These are phyloP conservation scores for Haberlea rhodopensis DNA, from an alignment of 257 asterid genomes.

Conservation along the genomic window DNA sequence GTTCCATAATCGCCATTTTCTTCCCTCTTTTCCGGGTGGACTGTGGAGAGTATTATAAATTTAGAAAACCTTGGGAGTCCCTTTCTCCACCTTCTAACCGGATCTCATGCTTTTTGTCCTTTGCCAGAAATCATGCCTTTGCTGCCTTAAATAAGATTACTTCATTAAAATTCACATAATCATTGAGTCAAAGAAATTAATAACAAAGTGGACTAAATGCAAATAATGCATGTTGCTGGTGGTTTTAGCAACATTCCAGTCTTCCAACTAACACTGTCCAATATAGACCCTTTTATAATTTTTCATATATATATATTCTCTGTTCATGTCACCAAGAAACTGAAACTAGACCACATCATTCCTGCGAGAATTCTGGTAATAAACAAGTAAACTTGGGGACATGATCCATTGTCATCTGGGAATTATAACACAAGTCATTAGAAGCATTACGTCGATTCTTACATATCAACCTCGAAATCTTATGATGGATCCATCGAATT, in stretches of 20 bases:
- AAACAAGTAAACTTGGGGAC: background rate
- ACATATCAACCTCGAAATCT: too few relatives aligned
- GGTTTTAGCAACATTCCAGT: constrained; percentile 43
- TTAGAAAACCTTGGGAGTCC: constrained; percentile 22
- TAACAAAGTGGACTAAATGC: constrained; percentile 12
- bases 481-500: too few relatives aligned
- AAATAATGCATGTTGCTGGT: constrained; percentile 35
- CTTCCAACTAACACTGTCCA: constrained; percentile 34
- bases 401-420: too few relatives aligned
- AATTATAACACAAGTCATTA: too few relatives aligned
- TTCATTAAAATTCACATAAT: constrained; percentile 27
- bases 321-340: too few relatives aligned
- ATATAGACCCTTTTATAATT: background rate
- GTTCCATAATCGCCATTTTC: constrained; percentile 34
- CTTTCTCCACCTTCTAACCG: constrained; percentile 41
- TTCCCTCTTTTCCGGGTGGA: constrained; percentile 38
- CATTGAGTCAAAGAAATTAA: constrained; percentile 19
- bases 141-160: constrained; percentile 32
- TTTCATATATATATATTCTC: too few relatives aligned
- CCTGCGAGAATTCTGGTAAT: background rate
- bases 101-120: constrained; percentile 65
- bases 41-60: too few relatives aligned
- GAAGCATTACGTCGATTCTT: too few relatives aligned
- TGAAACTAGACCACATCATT: background rate
- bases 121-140: constrained; percentile 55